Evolutionary conservation across 2,329 filamentous ascomycete species (phyloP), one percentile per base, ranked within the genome.

Genomic region (Rhynchosporium agropyri): DNA sequence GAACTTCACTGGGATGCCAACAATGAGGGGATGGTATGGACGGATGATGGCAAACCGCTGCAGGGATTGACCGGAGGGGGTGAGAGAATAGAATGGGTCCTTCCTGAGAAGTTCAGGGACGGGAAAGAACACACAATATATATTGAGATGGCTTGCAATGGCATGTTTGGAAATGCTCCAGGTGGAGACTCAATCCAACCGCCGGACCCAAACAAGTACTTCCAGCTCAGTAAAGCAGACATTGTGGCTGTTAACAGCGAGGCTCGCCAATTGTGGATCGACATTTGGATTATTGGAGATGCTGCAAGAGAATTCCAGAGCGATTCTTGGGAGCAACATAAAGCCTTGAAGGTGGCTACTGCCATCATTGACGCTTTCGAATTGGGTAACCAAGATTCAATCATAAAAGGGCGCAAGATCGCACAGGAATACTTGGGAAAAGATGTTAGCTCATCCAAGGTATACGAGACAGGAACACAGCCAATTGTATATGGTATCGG

Each of bases 111-210:
- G 15, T 97, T 90, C 78, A 85, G 90, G 65, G 91, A 97, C 75
- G 93, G 92, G 59, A 87, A 94, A 74, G 85, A 92, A 72, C 93
- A 98, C 75, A 86, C 83, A 20, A 90, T 99, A 71, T 99, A 97
- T 76, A 89, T 99, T 68, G 95, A 99, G 79, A 97, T 98, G 91
- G 95, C 95, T 26, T 98, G 95, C 79, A 99, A 99, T 76, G 88
- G 89, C 76, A 98, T 98, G 93, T 98, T 98, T 78, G 95, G 95
- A 70, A 97, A 97, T 75, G 89, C 92, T 0, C 83, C 89, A 0
- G 89, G 89, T 26, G 92, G 91, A 31, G 91, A 96, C 75, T 86
- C 83, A 38, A 98, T 97, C 69, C 91, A 96, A 74, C 92, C 95
- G 13, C 95, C 95, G 0, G 82, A 89, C 64, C 90, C 91, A n/a